A percentile compares a stretch with the other conserved stretches of the same genome.
Conservation (phyloP, 768 basidiomycete species). For the Glaciozyma martinii region DNA sequence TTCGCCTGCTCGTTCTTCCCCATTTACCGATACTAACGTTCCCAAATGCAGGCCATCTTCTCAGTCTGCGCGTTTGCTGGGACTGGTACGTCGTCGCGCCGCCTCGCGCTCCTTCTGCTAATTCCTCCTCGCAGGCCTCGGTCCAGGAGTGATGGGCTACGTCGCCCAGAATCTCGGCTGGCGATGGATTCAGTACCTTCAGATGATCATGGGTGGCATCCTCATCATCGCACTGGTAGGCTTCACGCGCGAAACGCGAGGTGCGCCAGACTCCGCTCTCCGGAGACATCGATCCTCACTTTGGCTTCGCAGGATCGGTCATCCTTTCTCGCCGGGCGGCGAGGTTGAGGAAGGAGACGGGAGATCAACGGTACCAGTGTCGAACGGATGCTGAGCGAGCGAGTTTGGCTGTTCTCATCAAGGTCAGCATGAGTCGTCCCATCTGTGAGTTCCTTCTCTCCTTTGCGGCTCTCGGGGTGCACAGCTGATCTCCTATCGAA, state of each 20-base stretch:
- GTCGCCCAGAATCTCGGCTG: constrained; percentile 38
- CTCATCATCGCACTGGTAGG: constrained; percentile 50
- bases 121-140: constrained; percentile 40
- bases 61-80: constrained; percentile 54
- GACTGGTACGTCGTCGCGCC: constrained; percentile 32
- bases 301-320: constrained; percentile 44
- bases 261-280: constrained; percentile 21
- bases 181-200: constrained; percentile 57
- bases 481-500: constrained; percentile 34
- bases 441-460: constrained; percentile 26
- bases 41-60: constrained; percentile 69
- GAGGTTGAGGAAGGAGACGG: constrained; percentile 54
- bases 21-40: constrained; percentile 38
- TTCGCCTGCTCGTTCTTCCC: too few species aligned
- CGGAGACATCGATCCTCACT: background rate
- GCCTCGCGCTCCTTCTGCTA: background rate
- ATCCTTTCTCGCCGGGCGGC: constrained; percentile 59
- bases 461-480: background rate
- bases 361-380: constrained; percentile 53
- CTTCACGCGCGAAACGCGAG: constrained; percentile 63
- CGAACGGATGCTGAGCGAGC: constrained; percentile 57
- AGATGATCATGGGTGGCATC: constrained; percentile 47
- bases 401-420: constrained; percentile 53
- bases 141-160: background rate
- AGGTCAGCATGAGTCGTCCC: constrained; percentile 44